Evolutionary conservation across 352 stramenopile species (phyloP), one percentile per base, ranked within the genome.

Genomic region (Pythium rhizo-oryzae): DNA sequence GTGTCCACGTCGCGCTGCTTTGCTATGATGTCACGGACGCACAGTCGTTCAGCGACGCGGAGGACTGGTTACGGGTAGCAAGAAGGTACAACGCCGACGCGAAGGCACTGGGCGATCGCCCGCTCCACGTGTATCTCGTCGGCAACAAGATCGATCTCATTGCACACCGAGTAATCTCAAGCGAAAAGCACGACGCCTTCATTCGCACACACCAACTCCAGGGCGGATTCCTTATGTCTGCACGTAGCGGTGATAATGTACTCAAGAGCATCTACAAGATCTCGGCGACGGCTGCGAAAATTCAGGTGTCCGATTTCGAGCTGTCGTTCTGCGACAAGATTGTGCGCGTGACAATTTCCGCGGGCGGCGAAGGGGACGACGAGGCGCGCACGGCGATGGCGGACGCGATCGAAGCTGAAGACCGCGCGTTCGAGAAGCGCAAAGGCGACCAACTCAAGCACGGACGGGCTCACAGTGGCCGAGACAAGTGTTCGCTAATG

Each of bases 81-180:
- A 62, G 70, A 9, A 53, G 57, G 2, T 64, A 68, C 53, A 70
- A 39, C 19, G 44, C 28, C 47, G 66, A 69, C 0, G 68, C 75
- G 51, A 74, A 81, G 67, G 73, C 57, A 7, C 46, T 70, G 2
- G 51, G 67, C 24, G 66, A 72, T 19, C 73, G 69, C 18, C 67
- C 72, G 8, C 82, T 82, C 44, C 77, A 82, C 9, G 19, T 94
- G 33, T 93, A 94, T 69, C 69, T 95, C 21, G 83, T 95, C 6
- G 89, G 87, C 37, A 97, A 96, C 73, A 97, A 96, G 68, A 94
- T 90, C 50, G 89, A 97, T 55, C 77, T 96, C 56, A 80, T 94
- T 19, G 81, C 77, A 0, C 79, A 92, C 33, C 84, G 89, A n/a
- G 81, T 90, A 12, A 80, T 96, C 41, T 77, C 75, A 1, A 85